Base-by-base conservation (phyloP, 306 rosid genomes). In the Purshia tridentata region DNA sequence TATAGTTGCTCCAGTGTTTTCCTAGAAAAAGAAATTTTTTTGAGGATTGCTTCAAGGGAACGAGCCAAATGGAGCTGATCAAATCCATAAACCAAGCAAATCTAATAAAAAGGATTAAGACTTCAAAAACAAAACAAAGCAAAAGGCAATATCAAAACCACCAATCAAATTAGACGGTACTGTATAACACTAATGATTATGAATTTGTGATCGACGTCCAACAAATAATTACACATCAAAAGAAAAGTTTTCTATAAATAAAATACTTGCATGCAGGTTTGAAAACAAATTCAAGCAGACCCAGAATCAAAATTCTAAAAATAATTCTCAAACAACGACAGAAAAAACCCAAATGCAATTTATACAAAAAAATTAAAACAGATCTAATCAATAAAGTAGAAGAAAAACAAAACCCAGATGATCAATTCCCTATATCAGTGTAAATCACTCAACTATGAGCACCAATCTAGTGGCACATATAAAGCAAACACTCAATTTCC, bases 41-140 rank as follows among this genome's bases (percentile, higher is more conserved):
- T n/a, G 20, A 7, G 80, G 77, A 76, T 76, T 22, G 91, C 92
- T 89, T 87, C 92, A 76, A 85, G 90, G 96, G 90, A 89, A 85
- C 91, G 87, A 83, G 86, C 83, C 84, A 61, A 61, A 45, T 52
- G 83, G 90, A 88, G 78, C 85, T 16, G 81, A 81, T 47, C 5
- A 1, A 9, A 77, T 86, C 91, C 88, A 11, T 88, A 85, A 13
- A 85, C 95, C 88, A 86, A 89, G 91, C 92, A 9, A 29, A 29
- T 29, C 35, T 29, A 50, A 42, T 5, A 19, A 42, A 70, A 19
- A 6, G 3, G 1, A 1, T 55, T 20, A 55, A 13, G 4, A 47
- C 1, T 14, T 37, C 12, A 19, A 6, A n/a, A 20, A 1, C 14
- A 22, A 9, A 46, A 51, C 8, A 14, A 14, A 15, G 40, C 48